Evolutionary conservation across 2,329 filamentous ascomycete genomes (phyloP).

Genomic region (Saccharata proteae): DNA sequence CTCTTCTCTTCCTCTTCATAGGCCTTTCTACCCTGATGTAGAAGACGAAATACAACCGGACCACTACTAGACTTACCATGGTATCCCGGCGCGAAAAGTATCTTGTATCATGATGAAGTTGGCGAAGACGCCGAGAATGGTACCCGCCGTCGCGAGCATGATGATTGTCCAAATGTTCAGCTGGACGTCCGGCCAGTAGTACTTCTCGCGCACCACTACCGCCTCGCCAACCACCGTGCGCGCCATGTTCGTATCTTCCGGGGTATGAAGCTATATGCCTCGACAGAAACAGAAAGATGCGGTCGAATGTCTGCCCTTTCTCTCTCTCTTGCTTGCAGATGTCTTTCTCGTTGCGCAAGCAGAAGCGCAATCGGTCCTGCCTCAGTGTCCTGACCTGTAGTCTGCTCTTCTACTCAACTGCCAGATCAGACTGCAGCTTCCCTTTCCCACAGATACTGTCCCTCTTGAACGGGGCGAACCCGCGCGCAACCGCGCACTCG

Average conservation of each 20-base stretch:
- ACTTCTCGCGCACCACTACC: conserved; percentile 37
- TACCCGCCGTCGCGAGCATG: conserved; percentile 45
- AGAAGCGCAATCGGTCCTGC: no score
- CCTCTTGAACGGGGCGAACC: no score
- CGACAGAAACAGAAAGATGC: no score
- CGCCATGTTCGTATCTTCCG: conserved; percentile 18
- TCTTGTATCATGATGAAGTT: conserved; percentile 48
- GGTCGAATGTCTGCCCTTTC: no score
- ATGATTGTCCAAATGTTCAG: conserved; percentile 54
- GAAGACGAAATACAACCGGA: neutral
- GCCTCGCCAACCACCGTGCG: conserved; percentile 26
- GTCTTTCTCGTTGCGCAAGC: no score
- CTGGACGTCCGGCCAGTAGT: conserved; percentile 54
- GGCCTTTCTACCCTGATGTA: no score
- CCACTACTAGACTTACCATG: conserved; percentile 38
- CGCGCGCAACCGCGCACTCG: no score
- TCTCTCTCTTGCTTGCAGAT: no score
- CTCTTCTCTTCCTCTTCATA: neutral
- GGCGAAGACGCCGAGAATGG: conserved; percentile 48
- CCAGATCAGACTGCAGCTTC: no score
- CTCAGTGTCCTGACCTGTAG: no score
- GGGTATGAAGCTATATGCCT: neutral
- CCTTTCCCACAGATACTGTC: no score
- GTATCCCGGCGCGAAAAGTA: conserved; percentile 42
- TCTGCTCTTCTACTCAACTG: no score